Evolutionary conservation across 1,284 basidiomycete species (phyloP).

Genomic region (Chondrostereum purpureum): DNA sequence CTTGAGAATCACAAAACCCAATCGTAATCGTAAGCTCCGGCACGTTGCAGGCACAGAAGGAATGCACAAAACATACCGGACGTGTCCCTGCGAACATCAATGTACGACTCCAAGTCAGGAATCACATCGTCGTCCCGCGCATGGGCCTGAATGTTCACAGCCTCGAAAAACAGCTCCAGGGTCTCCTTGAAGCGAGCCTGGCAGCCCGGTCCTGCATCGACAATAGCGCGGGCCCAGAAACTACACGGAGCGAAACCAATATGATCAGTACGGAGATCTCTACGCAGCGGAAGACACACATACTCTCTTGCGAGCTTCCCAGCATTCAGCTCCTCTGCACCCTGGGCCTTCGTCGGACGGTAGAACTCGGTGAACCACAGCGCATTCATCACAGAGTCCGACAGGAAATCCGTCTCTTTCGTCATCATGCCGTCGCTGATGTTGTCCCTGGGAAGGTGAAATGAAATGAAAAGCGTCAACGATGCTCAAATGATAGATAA

Average conservation of each 20-base stretch:
- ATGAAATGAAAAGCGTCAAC: conserved; percentile 5
- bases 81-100: conserved; percentile 50
- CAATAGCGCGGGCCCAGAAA: conserved; percentile 46
- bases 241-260: conserved; percentile 23
- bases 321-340: conserved; percentile 34
- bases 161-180: conserved; percentile 46
- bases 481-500: conserved; percentile 9
- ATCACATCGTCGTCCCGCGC: conserved; percentile 41
- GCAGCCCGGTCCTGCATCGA: conserved; percentile 41
- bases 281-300: conserved; percentile 19
- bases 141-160: conserved; percentile 44
- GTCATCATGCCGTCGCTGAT: conserved; percentile 53
- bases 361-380: conserved; percentile 40
- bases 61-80: conserved; percentile 27
- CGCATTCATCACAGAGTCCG: conserved; percentile 46
- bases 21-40: too few relatives aligned
- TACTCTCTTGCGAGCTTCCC: conserved; percentile 50
- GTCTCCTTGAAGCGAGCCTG: conserved; percentile 52
- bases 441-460: conserved; percentile 38
- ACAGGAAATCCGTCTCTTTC: conserved; percentile 38
- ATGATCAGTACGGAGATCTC: conserved; percentile 9
- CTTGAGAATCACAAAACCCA: too few relatives aligned
- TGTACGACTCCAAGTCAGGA: conserved; percentile 53
- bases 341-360: conserved; percentile 28
- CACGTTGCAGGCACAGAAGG: neutral